These are phyloP conservation scores for Acanthochlamys bracteata DNA, from an alignment of 106 monocot genomes.

Conservation along the genomic window DNA sequence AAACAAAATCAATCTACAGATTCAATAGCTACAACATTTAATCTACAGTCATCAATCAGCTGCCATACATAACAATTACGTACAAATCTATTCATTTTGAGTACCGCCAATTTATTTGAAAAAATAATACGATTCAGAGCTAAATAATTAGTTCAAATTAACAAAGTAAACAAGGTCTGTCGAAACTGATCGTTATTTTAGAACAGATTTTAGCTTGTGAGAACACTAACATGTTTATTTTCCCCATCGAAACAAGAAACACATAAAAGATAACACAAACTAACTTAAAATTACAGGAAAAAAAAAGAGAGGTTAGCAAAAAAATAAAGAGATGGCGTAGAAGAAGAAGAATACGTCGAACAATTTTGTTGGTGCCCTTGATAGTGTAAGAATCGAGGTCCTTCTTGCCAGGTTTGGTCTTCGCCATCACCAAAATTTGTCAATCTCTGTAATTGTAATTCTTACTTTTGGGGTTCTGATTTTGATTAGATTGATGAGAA, in stretches of 20 bases:
- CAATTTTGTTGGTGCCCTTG: conserved; percentile 60
- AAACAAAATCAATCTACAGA: too few species aligned
- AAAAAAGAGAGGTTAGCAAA: too few species aligned
- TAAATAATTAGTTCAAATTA: too few species aligned
- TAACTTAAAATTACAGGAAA: too few species aligned
- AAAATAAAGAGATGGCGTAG: not conserved
- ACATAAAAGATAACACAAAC: too few species aligned
- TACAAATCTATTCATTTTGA: not conserved
- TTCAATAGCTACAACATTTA: too few species aligned
- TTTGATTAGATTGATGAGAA: not conserved
- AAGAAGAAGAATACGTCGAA: conserved; percentile 41
- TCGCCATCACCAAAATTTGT: conserved; percentile 34
- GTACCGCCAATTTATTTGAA: not conserved
- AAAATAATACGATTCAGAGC: too few species aligned
- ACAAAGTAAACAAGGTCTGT: too few species aligned
- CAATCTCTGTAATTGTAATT: not conserved
- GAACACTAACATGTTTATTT: too few species aligned
- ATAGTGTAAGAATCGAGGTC: conserved; percentile 74
- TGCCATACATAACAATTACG: not conserved
- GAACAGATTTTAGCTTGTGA: too few species aligned
- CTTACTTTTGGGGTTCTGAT: not conserved
- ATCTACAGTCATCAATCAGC: not conserved
- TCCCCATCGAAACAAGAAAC: too few species aligned
- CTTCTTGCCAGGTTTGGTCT: conserved; percentile 51
- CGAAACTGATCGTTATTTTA: too few species aligned